Conservation (phyloP, 1,284 basidiomycete genomes). For the Leucoagaricus sp. region DNA sequence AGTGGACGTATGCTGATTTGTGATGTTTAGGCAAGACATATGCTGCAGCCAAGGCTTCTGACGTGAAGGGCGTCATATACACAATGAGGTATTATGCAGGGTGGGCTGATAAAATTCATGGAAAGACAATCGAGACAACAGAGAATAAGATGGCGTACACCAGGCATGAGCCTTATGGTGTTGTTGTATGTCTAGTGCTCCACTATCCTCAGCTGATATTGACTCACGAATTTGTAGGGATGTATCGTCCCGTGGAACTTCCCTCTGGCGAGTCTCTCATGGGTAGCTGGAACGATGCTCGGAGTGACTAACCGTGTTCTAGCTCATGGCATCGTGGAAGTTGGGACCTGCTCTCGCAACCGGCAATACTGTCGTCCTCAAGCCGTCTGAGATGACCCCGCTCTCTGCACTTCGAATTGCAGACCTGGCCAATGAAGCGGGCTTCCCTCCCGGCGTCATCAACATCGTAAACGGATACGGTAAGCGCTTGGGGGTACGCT, state of each 20-base stretch:
- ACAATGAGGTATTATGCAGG: conserved; percentile 74
- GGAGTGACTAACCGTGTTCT: background rate
- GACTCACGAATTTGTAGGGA: background rate
- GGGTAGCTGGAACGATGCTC: conserved; percentile 71
- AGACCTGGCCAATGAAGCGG: conserved; percentile 55
- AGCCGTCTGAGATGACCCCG: conserved; percentile 89
- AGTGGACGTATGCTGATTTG: background rate
- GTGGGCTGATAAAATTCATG: conserved; percentile 89
- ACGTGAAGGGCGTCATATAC: conserved; percentile 65
- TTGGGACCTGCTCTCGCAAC: conserved; percentile 82
- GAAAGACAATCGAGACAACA: conserved; percentile 78
- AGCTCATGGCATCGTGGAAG: conserved; percentile 76
- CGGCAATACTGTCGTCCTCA: conserved; percentile 84
- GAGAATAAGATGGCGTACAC: conserved; percentile 72
- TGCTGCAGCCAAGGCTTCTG: conserved; percentile 65
- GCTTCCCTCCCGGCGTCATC: conserved; percentile 67
- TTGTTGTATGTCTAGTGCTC: conserved; percentile 59
- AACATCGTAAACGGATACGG: conserved; percentile 83
- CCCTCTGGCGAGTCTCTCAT: conserved; percentile 28
- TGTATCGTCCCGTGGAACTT: conserved; percentile 72
- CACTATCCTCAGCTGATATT: background rate
- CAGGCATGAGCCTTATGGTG: conserved; percentile 89
- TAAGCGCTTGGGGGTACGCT: conserved; percentile 10
- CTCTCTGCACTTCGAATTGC: conserved; percentile 68
- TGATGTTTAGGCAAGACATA: conserved; percentile 66